Evolutionary conservation across 2,329 filamentous ascomycete genomes (phyloP), one percentile per base, ranked within the genome.

Genomic region (Arthrobotrys sinensis): DNA sequence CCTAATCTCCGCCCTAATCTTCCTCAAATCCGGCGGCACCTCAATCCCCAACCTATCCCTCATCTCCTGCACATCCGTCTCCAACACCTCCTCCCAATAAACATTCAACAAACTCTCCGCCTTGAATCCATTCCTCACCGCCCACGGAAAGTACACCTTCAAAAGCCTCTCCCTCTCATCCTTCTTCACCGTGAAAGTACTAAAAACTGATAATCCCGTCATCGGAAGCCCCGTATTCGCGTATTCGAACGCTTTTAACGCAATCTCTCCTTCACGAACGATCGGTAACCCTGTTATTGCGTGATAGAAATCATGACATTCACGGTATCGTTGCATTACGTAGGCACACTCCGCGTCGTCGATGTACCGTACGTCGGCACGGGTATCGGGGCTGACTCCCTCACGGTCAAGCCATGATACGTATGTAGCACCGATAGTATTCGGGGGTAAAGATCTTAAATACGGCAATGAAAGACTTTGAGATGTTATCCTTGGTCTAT

Each of bases 301-400:
- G 84, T 99, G 96, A 86, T 96, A 97, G 85, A 99, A 97, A 84
- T 99, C 96, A 84, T 99, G 96, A 81, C 92, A 97, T 85, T 99
- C 96, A 79, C 96, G 91, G 85, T 99, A 99, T 67, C 96, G 90
- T 86, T 98, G 96, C 92, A 99, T 96, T 16, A 98, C 96, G 86
- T 98, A 99, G 40, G 96, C 96, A 84, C 94, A 97, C 85, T 99
- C 96, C 81, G 92, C 91, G 83, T 98, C 91, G 84, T 98, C 94
- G 79, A 99, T 94, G 86, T 97, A 98, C 65, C 92, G 90, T 46
- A 99, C 96, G 1, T 85, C 84, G 46, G 91, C 87, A 53, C 96
- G 90, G 5, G 95, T 97, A 84, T 99, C 96, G 0, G 96, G 96
- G 7, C 92, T 92, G 12, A 99, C 95, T 79, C 93, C 93, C 85